Base-by-base conservation (phyloP, 805 yeast species). In the Candida endomychidarum region DNA sequence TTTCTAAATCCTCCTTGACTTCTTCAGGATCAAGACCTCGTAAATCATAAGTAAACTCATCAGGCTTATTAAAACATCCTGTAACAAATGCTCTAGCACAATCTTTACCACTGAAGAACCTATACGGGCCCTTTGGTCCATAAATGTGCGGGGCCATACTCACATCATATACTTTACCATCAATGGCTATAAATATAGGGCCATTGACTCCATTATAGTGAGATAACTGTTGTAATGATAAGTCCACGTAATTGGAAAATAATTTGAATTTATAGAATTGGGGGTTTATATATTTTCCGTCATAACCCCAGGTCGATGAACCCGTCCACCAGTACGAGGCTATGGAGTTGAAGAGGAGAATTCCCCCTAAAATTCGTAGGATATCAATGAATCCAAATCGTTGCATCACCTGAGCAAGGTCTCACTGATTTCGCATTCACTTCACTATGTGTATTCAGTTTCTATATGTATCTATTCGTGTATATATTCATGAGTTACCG, bases 81-180 rank as follows among this genome's bases (percentile, higher is more conserved):
- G 87, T 83, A 3, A 75, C 80, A 50, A 74, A 81, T 14, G 83
- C 84, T 20, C 90, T 62, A 2, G 88, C 81, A 27, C 79, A 76
- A 56, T 84, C 93, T 30, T 63, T 63, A 1, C 91, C 93, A 22
- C 81, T 72, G 51, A 84, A 74, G 29, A 70, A 60, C 8, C 65
- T 51, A 54, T 84, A 84, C 0, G 77, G 52, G 10, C 60, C 60
- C 0, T 67, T 60, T 0, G 81, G 80, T 0, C 84, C 85, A 54
- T 84, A 84, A 2, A 80, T 60, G 5, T 54, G 61, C 1, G 69
- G 60, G 9, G 74, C 62, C 0, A 70, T 58, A 1, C 78, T 61
- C 6, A 84, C 93, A 52, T 84, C 91, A 51, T 67, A 84, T 0
- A 84, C 81, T 10, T 63, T 65, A 0, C 86, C 86, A 49, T 79